Evolutionary conservation across 2,329 filamentous ascomycete species (phyloP), one percentile per base, ranked within the genome.

Genomic region (Xylariomycetidae sp.): DNA sequence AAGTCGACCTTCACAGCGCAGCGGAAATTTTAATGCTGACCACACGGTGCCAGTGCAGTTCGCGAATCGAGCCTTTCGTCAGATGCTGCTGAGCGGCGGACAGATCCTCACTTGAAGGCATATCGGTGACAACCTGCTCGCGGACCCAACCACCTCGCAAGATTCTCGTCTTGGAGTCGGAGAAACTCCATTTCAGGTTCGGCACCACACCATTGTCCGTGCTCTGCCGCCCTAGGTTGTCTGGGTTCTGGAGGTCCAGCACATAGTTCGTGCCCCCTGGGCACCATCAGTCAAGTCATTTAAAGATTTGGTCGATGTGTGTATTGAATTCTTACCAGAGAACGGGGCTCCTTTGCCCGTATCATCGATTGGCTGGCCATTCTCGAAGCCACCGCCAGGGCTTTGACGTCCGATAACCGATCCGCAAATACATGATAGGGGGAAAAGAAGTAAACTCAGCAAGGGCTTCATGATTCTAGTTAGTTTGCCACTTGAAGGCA

Each of bases 141-240:
- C 80, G 67, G 2, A 76, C 71, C 79, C 79, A 85, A 3, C 81
- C 80, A 2, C 80, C 80, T 16, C 70, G 70, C 32, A 78, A 64
- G 22, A 83, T 64, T 16, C 67, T 68, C 2, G 76, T 80, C 58
- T 76, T 79, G 16, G 77, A 82, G 53, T 82, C 74, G 1, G 77
- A 82, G 58, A 85, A 84, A 33, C 75, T 74, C 80, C 80, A 76
- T 53, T 83, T 84, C 45, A 83, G 62, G 49, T 84, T 85, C 0
- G 75, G 74, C 1, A 85, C 79, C 9, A 70, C 61, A 12, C 80
- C 81, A 30, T 65, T 68, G 50, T 85, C 80, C 2, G 80, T 83
- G 12, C 66, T 62, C 45, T 82, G 72, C 29, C 66, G 66, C 11
- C 75, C 77, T 1, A 85, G 67, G 47, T 79, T 78, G 41, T 77